A percentile compares a stretch with the other conserved stretches of the same genome.
These are phyloP conservation scores for Nitzschia palea DNA, from an alignment of 108 stramenopile genomes.

Conservation along the genomic window DNA sequence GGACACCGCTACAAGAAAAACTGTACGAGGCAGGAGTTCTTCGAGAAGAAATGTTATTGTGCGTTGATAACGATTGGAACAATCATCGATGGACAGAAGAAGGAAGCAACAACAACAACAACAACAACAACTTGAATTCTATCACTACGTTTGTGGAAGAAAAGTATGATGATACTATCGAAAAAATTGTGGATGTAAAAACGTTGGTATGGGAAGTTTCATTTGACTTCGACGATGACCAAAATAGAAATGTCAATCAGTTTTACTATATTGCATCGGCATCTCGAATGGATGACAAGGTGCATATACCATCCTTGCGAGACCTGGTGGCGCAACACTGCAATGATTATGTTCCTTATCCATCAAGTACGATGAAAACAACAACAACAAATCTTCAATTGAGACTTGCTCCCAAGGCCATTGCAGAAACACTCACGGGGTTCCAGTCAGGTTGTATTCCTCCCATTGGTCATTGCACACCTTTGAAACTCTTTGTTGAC, in stretches of 20 bases:
- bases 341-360: too few species aligned
- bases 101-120: neutral
- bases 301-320: constrained; percentile 18
- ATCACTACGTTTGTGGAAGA: neutral
- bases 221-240: neutral
- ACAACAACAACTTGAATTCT: neutral
- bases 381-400: neutral
- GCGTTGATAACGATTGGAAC: neutral
- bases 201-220: constrained; percentile 38
- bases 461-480: constrained; percentile 31
- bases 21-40: neutral
- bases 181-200: constrained; percentile 19
- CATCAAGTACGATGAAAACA: neutral
- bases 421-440: constrained; percentile 38
- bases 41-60: neutral
- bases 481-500: constrained; percentile 27
- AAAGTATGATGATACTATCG: neutral
- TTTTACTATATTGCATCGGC: constrained; percentile 39
- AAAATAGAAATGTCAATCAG: neutral
- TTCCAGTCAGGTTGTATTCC: constrained; percentile 42
- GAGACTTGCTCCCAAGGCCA: constrained; percentile 15
- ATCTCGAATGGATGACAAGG: constrained; percentile 29
- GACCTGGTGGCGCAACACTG: too few species aligned
- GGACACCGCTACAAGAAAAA: neutral
- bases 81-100: neutral